Evolutionary conservation across 495 filamentous ascomycete genomes (phyloP).

Genomic region (Trichoderma gamsii): DNA sequence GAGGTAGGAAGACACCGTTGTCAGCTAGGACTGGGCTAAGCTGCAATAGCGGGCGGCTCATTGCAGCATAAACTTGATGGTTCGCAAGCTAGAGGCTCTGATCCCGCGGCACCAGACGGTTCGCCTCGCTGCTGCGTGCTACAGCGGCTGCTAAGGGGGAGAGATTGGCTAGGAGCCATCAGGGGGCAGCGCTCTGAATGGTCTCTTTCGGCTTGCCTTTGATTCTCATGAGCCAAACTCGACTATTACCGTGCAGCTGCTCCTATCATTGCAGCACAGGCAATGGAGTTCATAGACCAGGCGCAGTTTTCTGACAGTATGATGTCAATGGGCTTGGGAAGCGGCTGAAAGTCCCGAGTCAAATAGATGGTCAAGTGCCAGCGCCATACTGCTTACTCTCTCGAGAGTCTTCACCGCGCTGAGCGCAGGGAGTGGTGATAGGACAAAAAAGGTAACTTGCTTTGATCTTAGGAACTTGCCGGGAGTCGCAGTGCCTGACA

Average conservation of each 20-base stretch:
- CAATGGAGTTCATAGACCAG: background rate
- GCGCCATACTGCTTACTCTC: background rate
- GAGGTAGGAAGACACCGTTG: background rate
- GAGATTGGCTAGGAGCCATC: background rate
- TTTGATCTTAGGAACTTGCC: background rate
- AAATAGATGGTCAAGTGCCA: background rate
- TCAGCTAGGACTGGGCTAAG: background rate
- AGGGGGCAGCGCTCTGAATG: background rate
- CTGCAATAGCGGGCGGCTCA: conserved; percentile 4
- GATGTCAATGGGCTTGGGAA: background rate
- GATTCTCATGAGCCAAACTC: background rate
- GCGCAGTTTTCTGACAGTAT: background rate
- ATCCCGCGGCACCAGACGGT: conserved; percentile 3
- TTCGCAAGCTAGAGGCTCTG: background rate
- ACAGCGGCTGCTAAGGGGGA: background rate
- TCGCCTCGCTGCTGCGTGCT: conserved; percentile 1
- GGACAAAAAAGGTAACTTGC: background rate
- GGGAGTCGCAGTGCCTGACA: background rate
- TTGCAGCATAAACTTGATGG: conserved; percentile 1
- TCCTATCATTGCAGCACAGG: background rate
- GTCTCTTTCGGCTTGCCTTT: background rate
- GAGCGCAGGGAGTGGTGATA: background rate
- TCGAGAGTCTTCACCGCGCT: background rate
- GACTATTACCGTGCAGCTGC: background rate
- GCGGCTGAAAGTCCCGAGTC: background rate